phyloP scores from a whole-genome alignment of 2,329 filamentous ascomycete genomes.

The Pestalotiopsis sp. region DNA sequence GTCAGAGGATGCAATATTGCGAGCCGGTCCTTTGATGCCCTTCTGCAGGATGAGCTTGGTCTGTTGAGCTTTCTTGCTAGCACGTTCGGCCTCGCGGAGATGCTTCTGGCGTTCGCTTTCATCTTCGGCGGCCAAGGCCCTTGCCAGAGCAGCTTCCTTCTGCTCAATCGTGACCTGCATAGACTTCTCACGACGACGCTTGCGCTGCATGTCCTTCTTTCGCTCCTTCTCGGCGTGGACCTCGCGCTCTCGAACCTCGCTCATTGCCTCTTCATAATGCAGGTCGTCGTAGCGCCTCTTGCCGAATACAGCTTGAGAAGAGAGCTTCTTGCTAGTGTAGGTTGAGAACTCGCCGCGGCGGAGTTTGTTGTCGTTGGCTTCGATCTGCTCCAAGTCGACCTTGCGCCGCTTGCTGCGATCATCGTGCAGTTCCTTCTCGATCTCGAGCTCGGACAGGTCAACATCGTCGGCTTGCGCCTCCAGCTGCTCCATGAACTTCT shows the following conservation, averaged over 20 bases:
- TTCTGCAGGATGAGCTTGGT: slow-evolving; percentile 87
- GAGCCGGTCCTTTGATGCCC: slow-evolving; percentile 77
- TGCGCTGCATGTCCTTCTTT: slow-evolving; percentile 99
- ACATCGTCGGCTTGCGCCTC: slow-evolving; percentile 44
- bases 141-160: slow-evolving; percentile 80
- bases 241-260: slow-evolving; percentile 87
- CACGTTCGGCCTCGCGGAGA: slow-evolving; percentile 83
- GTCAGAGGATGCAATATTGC: slow-evolving; percentile 70
- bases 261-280: slow-evolving; percentile 79
- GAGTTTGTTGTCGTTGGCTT: slow-evolving; percentile 66
- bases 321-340: slow-evolving; percentile 63
- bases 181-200: slow-evolving; percentile 92
- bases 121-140: slow-evolving; percentile 77
- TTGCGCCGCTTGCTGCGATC: slow-evolving; percentile 68
- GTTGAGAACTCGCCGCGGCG: slow-evolving; percentile 62
- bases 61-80: slow-evolving; percentile 89
- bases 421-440: slow-evolving; percentile 50
- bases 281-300: slow-evolving; percentile 76
- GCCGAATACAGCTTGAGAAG: slow-evolving; percentile 69
- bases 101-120: slow-evolving; percentile 81
- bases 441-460: slow-evolving; percentile 44
- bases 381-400: slow-evolving; percentile 64
- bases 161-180: slow-evolving; percentile 92
- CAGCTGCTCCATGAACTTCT: slow-evolving; percentile 59
- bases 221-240: slow-evolving; percentile 95